These are phyloP conservation scores for Plasmodium gallinaceum DNA, from an alignment of 169 alveolate genomes.

Conservation along the genomic window DNA sequence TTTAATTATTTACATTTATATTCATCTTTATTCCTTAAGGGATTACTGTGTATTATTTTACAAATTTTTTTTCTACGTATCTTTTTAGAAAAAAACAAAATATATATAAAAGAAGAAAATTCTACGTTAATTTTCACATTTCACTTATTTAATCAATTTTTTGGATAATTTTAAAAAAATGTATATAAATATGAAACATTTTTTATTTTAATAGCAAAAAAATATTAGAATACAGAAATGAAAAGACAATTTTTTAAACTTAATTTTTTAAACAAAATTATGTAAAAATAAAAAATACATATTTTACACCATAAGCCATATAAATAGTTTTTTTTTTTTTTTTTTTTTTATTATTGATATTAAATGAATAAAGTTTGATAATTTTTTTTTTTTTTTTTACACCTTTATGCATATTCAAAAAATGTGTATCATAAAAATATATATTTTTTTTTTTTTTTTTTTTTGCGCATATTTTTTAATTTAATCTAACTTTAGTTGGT, in stretches of 20 bases:
- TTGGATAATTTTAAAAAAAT: background rate
- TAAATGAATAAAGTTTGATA: background rate
- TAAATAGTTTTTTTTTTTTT: no score
- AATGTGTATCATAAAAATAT: background rate
- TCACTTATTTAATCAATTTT: background rate
- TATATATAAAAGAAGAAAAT: slow-evolving; percentile 1
- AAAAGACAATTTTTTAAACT: background rate
- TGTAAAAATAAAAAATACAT: background rate
- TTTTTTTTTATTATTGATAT: no score
- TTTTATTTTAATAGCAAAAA: slow-evolving; percentile 1
- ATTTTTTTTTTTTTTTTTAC: background rate
- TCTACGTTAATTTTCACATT: slow-evolving; percentile 9
- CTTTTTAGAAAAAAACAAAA: background rate
- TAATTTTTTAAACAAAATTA: slow-evolving; percentile 3
- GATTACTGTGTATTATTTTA: background rate
- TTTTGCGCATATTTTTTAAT: no score
- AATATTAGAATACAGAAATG: background rate
- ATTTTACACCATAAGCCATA: no score
- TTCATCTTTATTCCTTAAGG: slow-evolving; percentile 1
- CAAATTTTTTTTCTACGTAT: background rate
- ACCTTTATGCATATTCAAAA: slow-evolving; percentile 6
- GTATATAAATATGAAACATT: background rate
- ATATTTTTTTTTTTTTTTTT: background rate
- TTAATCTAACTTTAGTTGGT: no score
- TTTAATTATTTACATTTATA: slow-evolving; percentile 7